phyloP scores from a whole-genome alignment of 257 asterid species.

The Solanum lycopersicoides region DNA sequence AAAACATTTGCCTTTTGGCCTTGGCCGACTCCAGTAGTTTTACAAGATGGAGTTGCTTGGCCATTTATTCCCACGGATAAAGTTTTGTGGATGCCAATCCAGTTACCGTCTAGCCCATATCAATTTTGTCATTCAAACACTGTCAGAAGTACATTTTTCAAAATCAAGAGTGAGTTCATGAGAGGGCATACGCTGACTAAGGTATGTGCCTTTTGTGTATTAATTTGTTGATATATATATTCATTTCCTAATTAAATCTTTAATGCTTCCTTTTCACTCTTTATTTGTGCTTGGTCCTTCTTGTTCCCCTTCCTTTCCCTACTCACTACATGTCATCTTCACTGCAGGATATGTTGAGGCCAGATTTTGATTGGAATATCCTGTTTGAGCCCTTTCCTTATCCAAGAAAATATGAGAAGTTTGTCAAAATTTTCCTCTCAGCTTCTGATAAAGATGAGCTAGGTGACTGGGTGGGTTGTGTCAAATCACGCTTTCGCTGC shows the following conservation, averaged over 20 bases:
- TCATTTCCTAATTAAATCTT: neutral
- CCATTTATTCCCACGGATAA: conserved; percentile 14
- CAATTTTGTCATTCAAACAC: conserved; percentile 40
- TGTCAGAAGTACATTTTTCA: conserved; percentile 33
- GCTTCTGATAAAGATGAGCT: conserved; percentile 16
- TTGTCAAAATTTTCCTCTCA: conserved; percentile 37
- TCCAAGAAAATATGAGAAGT: conserved; percentile 20
- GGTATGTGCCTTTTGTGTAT: conserved; percentile 8
- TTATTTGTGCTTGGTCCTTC: neutral
- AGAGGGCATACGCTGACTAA: conserved; percentile 34
- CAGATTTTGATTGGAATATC: conserved; percentile 32
- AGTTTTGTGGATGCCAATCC: conserved; percentile 41
- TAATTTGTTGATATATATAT: neutral
- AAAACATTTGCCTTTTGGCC: conserved; percentile 51
- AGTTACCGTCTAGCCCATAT: conserved; percentile 36
- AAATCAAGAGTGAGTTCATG: conserved; percentile 35
- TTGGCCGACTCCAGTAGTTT: conserved; percentile 48
- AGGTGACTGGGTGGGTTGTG: conserved; percentile 41
- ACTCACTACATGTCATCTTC: neutral
- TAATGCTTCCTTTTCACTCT: neutral
- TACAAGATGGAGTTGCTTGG: conserved; percentile 15
- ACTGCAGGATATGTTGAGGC: conserved; percentile 32
- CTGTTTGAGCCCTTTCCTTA: conserved; percentile 36
- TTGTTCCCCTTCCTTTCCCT: neutral
- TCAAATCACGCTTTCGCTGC: conserved; percentile 39